A percentile compares a stretch with the other conserved stretches of the same genome.
phyloP scores from a whole-genome alignment of 805 yeast species.

The Starmera caribaea region DNA sequence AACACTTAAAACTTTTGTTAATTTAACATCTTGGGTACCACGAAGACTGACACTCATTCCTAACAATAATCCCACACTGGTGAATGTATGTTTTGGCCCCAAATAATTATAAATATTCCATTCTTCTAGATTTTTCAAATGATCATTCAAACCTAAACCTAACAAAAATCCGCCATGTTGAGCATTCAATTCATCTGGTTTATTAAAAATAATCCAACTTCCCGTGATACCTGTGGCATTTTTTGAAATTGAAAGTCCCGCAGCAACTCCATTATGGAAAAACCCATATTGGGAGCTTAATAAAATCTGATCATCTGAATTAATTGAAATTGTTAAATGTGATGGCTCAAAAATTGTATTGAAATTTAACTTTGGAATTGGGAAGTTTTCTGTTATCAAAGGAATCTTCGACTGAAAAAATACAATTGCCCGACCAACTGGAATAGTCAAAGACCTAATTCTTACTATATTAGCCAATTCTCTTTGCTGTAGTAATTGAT shows the following conservation, averaged over 20 bases:
- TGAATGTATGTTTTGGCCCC: conserved; percentile 78
- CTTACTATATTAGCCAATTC: conserved; percentile 54
- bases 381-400: conserved; percentile 74
- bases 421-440: conserved; percentile 72
- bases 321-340: conserved; percentile 52
- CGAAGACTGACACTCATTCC: conserved; percentile 88
- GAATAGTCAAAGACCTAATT: conserved; percentile 62
- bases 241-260: conserved; percentile 69
- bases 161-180: conserved; percentile 93
- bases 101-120: conserved; percentile 94
- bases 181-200: conserved; percentile 58
- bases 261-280: conserved; percentile 86
- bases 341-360: conserved; percentile 56
- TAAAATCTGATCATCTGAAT: conserved; percentile 41
- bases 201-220: conserved; percentile 85
- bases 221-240: conserved; percentile 68
- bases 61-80: conserved; percentile 77
- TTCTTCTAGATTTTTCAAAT: conserved; percentile 72
- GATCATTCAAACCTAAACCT: conserved; percentile 90
- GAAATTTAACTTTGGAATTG: conserved; percentile 67
- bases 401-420: conserved; percentile 64
- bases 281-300: conserved; percentile 66
- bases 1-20: conserved; percentile 85
- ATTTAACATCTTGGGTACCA: conserved; percentile 76
- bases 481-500: conserved; percentile 42